A percentile compares a stretch with the other conserved stretches of the same genome.
These are phyloP conservation scores for Xylariaceae sp. DNA, from an alignment of 2,329 filamentous ascomycete species.

Conservation along the genomic window DNA sequence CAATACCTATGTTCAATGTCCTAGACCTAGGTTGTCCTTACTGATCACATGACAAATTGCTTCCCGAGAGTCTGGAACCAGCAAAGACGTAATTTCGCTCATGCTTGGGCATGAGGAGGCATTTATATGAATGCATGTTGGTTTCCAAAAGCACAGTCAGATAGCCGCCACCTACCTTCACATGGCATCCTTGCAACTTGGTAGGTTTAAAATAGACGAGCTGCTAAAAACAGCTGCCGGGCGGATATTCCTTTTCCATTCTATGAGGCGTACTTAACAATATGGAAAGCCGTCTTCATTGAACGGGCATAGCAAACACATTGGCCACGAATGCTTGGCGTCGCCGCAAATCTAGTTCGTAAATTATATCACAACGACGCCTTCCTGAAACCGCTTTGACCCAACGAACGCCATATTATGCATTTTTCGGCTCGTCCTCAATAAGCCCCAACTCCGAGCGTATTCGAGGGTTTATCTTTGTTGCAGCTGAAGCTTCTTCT, in stretches of 20 bases:
- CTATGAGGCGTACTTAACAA: constrained; percentile 1
- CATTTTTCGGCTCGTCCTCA: constrained; percentile 20
- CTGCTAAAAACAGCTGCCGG: constrained; percentile 5
- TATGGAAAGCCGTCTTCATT: neutral
- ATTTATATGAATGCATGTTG: neutral
- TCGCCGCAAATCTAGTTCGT: constrained; percentile 8
- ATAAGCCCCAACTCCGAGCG: neutral
- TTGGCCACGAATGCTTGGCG: neutral
- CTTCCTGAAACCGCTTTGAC: constrained; percentile 25
- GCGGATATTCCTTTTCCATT: neutral
- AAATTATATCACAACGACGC: constrained; percentile 14
- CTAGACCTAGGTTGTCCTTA: neutral
- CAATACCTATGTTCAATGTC: neutral
- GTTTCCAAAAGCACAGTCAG: neutral
- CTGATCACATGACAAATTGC: constrained; percentile 12
- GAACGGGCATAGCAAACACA: neutral
- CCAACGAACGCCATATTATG: constrained; percentile 40
- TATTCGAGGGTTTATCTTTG: constrained; percentile 23
- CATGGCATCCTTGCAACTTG: constrained; percentile 3
- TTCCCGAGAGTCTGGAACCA: constrained; percentile 3
- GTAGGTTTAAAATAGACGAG: neutral
- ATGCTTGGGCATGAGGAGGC: neutral
- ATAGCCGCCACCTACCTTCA: constrained; percentile 7
- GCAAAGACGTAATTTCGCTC: neutral
- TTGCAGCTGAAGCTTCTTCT: constrained; percentile 58